phyloP scores from a whole-genome alignment of 2,329 filamentous ascomycete genomes.

The Elsinoe ampelina region DNA sequence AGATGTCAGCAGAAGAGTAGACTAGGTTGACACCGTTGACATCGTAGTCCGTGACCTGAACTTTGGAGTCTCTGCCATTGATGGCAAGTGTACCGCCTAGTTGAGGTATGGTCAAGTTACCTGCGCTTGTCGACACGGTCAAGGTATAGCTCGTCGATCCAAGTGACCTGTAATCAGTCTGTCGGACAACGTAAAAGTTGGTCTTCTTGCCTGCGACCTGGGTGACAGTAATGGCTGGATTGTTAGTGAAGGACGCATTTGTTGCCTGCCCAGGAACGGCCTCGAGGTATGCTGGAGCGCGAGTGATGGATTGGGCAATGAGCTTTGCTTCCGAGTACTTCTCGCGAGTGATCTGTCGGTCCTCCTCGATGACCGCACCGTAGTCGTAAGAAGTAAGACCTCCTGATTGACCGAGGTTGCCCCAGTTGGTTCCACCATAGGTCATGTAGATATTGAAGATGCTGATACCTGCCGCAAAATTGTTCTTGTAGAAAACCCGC shows the following conservation, averaged over 20 bases:
- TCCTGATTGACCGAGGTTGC: conserved; percentile 62
- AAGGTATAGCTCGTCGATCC: conserved; percentile 54
- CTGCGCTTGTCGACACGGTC: conserved; percentile 49
- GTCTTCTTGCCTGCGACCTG: conserved; percentile 37
- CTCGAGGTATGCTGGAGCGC: conserved; percentile 59
- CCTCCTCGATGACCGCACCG: conserved; percentile 57
- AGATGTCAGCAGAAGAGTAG: conserved; percentile 62
- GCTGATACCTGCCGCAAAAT: conserved; percentile 53
- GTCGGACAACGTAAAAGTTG: conserved; percentile 56
- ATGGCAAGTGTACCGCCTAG: conserved; percentile 48
- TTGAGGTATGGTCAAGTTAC: conserved; percentile 50
- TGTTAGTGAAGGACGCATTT: conserved; percentile 42
- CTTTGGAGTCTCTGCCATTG: conserved; percentile 55
- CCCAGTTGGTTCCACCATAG: conserved; percentile 76
- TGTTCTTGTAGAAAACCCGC: conserved; percentile 71
- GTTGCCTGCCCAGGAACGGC: conserved; percentile 41
- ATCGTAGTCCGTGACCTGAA: conserved; percentile 58
- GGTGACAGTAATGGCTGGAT: not conserved
- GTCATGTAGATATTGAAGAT: conserved; percentile 69
- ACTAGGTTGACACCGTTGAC: conserved; percentile 49
- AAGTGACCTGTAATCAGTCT: conserved; percentile 53
- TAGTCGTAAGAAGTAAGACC: conserved; percentile 51
- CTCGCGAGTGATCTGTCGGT: conserved; percentile 57
- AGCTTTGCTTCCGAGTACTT: conserved; percentile 76
- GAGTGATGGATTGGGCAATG: conserved; percentile 63